Percentiles rank a stretch among this genome's conserved stretches.
phyloP scores from a whole-genome alignment of 352 stramenopile genomes.

The Globisporangium carolinianum region DNA sequence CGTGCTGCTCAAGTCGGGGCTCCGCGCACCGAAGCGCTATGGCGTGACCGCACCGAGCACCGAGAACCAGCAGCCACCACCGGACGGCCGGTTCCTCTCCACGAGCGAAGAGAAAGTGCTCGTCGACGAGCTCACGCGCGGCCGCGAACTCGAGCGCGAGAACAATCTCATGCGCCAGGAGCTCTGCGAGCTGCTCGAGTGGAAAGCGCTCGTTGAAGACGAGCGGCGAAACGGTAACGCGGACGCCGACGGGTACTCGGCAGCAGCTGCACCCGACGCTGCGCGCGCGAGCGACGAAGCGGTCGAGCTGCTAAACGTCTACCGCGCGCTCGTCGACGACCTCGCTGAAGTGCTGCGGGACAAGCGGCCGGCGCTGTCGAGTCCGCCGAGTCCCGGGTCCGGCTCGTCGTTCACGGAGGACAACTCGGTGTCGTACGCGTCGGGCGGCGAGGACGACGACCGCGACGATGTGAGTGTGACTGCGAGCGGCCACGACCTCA shows the following conservation, averaged over 20 bases:
- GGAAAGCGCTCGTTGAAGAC: conserved; percentile 58
- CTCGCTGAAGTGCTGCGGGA: conserved; percentile 46
- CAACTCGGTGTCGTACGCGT: conserved; percentile 55
- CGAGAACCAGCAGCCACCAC: conserved; percentile 23
- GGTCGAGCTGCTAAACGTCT: conserved; percentile 57
- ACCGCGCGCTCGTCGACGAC: conserved; percentile 60
- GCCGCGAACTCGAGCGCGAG: conserved; percentile 50
- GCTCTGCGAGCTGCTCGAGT: conserved; percentile 64
- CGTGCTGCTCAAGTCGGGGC: conserved; percentile 20
- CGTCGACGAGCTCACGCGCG: conserved; percentile 29
- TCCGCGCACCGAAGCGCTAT: conserved; percentile 54
- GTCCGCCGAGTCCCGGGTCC: conserved; percentile 40
- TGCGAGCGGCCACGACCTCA: conserved; percentile 27
- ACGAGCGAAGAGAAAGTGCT: conserved; percentile 28
- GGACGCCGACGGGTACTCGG: conserved; percentile 13
- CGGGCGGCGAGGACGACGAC: conserved; percentile 22
- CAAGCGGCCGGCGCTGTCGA: conserved; percentile 39
- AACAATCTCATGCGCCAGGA: conserved; percentile 66
- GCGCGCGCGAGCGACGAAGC: conserved; percentile 28
- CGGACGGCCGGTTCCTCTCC: conserved; percentile 18
- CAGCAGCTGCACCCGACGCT: conserved; percentile 1
- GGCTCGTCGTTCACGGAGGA: conserved; percentile 64
- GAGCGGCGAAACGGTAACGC: conserved; percentile 29
- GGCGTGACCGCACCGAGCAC: conserved; percentile 17
- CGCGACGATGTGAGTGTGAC: conserved; percentile 20